Evolutionary conservation across 2,329 filamentous ascomycete genomes (phyloP).

Genomic region (Delphinella strobiligena): DNA sequence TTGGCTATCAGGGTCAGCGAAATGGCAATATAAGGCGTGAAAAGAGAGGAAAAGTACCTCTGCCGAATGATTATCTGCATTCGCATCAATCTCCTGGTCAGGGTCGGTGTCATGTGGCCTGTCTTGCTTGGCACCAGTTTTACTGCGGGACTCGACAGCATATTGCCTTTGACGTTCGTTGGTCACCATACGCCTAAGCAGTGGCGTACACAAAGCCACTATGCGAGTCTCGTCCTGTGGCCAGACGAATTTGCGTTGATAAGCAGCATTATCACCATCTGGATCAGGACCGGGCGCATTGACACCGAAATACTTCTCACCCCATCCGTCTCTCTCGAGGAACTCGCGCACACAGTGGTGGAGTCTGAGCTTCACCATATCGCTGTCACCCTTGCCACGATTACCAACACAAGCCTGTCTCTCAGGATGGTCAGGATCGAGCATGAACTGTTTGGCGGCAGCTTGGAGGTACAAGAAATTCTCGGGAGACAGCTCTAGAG

Average conservation of each 20-base stretch:
- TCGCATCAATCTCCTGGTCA: slow-evolving; percentile 1
- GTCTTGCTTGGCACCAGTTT: slow-evolving; percentile 24
- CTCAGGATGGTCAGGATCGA: slow-evolving; percentile 42
- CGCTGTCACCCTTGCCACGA: slow-evolving; percentile 31
- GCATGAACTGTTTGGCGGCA: slow-evolving; percentile 45
- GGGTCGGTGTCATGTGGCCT: background rate
- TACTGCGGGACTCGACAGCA: slow-evolving; percentile 43
- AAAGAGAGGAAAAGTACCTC: too few relatives aligned
- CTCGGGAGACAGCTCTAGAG: slow-evolving; percentile 43
- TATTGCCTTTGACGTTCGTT: slow-evolving; percentile 48
- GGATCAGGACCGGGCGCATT: slow-evolving; percentile 15
- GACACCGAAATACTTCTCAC: slow-evolving; percentile 31
- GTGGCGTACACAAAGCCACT: slow-evolving; percentile 44
- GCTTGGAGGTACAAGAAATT: slow-evolving; percentile 44
- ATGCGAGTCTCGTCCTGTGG: slow-evolving; percentile 43
- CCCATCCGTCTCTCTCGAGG: slow-evolving; percentile 30
- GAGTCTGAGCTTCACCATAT: slow-evolving; percentile 44
- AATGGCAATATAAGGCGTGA: too few relatives aligned
- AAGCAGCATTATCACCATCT: slow-evolving; percentile 4
- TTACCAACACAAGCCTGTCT: slow-evolving; percentile 46
- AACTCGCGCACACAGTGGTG: slow-evolving; percentile 46
- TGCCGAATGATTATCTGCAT: background rate
- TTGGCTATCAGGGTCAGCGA: too few relatives aligned
- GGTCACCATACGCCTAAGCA: slow-evolving; percentile 46
- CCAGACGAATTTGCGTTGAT: slow-evolving; percentile 35